Conservation (phyloP, 306 rosid species). For the Fragaria iinumae region DNA sequence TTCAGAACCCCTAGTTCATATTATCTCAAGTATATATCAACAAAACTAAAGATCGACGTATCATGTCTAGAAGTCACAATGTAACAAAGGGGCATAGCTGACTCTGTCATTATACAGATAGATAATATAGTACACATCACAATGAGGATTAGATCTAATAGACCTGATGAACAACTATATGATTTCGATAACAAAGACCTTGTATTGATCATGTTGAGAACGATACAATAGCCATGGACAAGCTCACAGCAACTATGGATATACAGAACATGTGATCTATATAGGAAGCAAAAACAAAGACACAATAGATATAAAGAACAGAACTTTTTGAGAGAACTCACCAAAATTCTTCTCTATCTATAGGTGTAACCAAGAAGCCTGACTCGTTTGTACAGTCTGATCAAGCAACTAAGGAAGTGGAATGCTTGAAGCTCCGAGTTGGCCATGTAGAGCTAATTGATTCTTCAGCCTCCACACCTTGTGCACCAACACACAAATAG, state of each 20-base stretch:
- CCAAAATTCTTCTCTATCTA: constrained; percentile 8
- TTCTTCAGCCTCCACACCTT: constrained; percentile 47
- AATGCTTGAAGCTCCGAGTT: constrained; percentile 34
- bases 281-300: background rate
- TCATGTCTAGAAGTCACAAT: background rate
- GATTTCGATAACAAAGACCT: background rate
- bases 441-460: constrained; percentile 41
- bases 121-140: background rate
- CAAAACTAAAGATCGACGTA: background rate
- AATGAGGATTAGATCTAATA: background rate
- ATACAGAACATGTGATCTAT: background rate
- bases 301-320: background rate
- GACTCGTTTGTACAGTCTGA: constrained; percentile 19
- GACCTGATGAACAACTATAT: background rate
- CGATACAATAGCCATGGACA: background rate
- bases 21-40: background rate
- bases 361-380: background rate
- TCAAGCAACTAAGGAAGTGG: constrained; percentile 57
- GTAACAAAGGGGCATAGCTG: background rate
- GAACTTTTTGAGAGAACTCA: constrained; percentile 10
- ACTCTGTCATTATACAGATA: background rate
- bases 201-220: background rate
- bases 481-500: constrained; percentile 70
- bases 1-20: background rate
- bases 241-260: constrained; percentile 12